Conservation (phyloP, 495 filamentous ascomycete species). For the Aspergillus bridgeri region DNA sequence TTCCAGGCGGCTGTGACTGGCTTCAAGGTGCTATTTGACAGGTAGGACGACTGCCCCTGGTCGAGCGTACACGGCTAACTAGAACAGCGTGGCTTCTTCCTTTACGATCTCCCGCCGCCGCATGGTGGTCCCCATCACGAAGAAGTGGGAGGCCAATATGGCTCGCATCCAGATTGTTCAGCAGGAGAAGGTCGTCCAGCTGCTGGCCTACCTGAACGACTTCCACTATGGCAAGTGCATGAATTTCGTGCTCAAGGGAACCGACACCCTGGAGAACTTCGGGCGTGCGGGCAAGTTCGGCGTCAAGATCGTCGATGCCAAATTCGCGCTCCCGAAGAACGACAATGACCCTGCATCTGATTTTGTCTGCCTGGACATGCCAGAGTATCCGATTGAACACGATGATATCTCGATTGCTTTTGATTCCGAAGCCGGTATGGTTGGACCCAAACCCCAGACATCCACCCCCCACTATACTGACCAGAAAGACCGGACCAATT, state of each 20-base stretch:
- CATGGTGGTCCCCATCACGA: constrained; percentile 85
- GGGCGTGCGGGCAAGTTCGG: constrained; percentile 62
- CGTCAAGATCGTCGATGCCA: constrained; percentile 78
- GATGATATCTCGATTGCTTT: constrained; percentile 85
- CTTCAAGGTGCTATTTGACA: constrained; percentile 71
- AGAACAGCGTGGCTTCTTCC: constrained; percentile 46
- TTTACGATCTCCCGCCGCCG: constrained; percentile 81
- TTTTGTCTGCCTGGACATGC: constrained; percentile 79
- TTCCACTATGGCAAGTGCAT: constrained; percentile 81
- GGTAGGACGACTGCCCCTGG: constrained; percentile 26
- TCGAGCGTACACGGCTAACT: not conserved
- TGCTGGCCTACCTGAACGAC: constrained; percentile 75
- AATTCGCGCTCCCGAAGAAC: constrained; percentile 74
- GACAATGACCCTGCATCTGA: constrained; percentile 55
- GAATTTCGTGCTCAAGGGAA: constrained; percentile 79
- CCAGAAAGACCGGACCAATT: constrained; percentile 43
- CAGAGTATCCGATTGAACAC: constrained; percentile 84
- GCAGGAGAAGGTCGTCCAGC: constrained; percentile 65
- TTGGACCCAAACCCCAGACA: not conserved
- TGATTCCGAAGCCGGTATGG: constrained; percentile 73
- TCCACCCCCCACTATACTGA: constrained; percentile 17
- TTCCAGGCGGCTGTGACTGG: constrained; percentile 78
- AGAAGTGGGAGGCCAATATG: constrained; percentile 77
- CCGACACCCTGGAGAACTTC: constrained; percentile 73
- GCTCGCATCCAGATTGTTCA: constrained; percentile 76